Conservation (phyloP, 2,329 filamentous ascomycete genomes). For the Exserohilum turcica region DNA sequence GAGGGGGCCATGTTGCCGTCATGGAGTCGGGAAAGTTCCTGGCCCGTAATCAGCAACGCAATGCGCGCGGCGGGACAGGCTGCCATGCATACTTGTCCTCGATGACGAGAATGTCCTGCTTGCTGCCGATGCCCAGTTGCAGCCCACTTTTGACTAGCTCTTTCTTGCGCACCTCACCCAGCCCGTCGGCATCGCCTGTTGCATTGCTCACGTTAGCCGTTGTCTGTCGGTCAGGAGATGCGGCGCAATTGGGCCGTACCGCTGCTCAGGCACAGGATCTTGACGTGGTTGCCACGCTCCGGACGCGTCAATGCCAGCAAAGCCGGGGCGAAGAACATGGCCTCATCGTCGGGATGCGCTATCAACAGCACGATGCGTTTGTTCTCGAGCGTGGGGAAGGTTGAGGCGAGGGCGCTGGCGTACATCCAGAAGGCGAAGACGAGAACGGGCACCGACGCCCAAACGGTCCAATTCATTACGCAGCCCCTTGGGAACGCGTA, state of each 20-base stretch:
- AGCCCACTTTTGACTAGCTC: slow-evolving; percentile 83
- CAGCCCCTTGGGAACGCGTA: neutral
- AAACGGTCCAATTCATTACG: slow-evolving; percentile 50
- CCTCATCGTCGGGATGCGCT: slow-evolving; percentile 96
- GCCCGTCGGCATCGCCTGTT: slow-evolving; percentile 79
- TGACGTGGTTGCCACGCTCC: slow-evolving; percentile 83
- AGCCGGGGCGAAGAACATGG: slow-evolving; percentile 97
- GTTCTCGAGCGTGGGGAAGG: slow-evolving; percentile 71
- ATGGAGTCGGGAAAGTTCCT: slow-evolving; percentile 88
- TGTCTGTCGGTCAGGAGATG: neutral
- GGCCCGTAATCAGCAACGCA: slow-evolving; percentile 19
- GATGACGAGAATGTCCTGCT: slow-evolving; percentile 83
- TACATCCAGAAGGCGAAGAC: slow-evolving; percentile 54
- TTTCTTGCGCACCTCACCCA: slow-evolving; percentile 80
- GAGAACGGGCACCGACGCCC: slow-evolving; percentile 50
- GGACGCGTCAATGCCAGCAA: slow-evolving; percentile 82
- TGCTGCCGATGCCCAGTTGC: slow-evolving; percentile 72
- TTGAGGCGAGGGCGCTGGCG: slow-evolving; percentile 51
- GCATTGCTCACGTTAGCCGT: slow-evolving; percentile 10
- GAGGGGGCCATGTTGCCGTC: slow-evolving; percentile 75
- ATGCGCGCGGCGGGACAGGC: slow-evolving; percentile 7
- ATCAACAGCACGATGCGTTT: slow-evolving; percentile 92
- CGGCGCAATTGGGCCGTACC: slow-evolving; percentile 56
- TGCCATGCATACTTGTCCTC: slow-evolving; percentile 68
- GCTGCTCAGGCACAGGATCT: slow-evolving; percentile 90